phyloP scores from a whole-genome alignment of 371 early-diverging fungal species.

The Apophysomyces variabilis region DNA sequence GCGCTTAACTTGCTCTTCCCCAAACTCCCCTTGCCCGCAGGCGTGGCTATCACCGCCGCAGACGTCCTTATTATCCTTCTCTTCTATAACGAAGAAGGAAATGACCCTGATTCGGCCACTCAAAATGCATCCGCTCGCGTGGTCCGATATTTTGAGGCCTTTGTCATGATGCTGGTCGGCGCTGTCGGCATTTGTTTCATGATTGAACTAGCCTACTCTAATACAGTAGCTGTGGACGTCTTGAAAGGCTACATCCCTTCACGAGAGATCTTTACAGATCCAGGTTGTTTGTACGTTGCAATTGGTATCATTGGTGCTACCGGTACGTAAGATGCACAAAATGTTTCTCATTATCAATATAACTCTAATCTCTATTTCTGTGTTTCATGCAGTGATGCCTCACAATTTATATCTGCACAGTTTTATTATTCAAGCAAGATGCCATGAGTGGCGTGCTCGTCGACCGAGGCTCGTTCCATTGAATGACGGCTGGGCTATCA shows the following conservation, averaged over 20 bases:
- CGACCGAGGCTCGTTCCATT: constrained; percentile 31
- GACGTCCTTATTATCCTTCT: constrained; percentile 79
- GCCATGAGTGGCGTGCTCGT: constrained; percentile 36
- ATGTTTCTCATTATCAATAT: no score
- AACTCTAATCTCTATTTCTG: constrained; percentile 4
- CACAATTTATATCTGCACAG: constrained; percentile 85
- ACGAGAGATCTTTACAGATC: constrained; percentile 61
- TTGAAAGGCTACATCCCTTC: constrained; percentile 72
- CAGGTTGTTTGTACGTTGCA: constrained; percentile 69
- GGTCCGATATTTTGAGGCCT: constrained; percentile 66
- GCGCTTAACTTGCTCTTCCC: constrained; percentile 80
- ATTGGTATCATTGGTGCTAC: constrained; percentile 89
- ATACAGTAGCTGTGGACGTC: constrained; percentile 67
- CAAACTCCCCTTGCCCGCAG: constrained; percentile 69
- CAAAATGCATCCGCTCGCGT: constrained; percentile 43
- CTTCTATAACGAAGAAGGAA: constrained; percentile 62
- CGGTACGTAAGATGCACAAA: constrained; percentile 39
- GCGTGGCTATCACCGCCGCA: constrained; percentile 78
- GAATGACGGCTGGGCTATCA: constrained; percentile 18
- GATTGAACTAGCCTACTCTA: constrained; percentile 60
- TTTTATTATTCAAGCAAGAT: constrained; percentile 67
- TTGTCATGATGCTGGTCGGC: constrained; percentile 71
- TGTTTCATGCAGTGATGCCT: constrained; percentile 50
- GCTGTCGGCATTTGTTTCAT: constrained; percentile 76
- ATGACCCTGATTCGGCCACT: constrained; percentile 23